These are phyloP conservation scores for Yamadazyma atlantica DNA, from an alignment of 1,139 yeast species.

Conservation along the genomic window DNA sequence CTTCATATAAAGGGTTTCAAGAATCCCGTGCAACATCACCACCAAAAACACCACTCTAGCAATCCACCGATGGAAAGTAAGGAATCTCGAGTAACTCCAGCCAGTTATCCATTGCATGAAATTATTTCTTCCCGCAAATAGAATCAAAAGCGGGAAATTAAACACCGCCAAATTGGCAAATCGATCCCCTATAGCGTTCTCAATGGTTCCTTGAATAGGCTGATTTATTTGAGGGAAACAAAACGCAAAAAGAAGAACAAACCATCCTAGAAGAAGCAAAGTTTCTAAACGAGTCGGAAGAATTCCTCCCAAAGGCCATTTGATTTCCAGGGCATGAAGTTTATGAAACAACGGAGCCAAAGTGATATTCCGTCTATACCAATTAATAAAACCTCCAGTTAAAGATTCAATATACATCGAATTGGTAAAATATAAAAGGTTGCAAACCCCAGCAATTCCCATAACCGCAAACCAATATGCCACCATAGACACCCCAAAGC, in stretches of 20 bases:
- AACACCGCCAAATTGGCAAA: conserved; percentile 23
- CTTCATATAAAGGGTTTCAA: conserved; percentile 17
- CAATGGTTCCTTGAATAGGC: conserved; percentile 12
- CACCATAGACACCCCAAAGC: conserved; percentile 19
- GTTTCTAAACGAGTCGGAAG: conserved; percentile 21
- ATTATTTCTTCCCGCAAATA: conserved; percentile 27
- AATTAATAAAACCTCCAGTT: conserved; percentile 10
- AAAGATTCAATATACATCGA: conserved; percentile 13
- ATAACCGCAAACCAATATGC: conserved; percentile 22
- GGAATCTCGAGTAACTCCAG: conserved; percentile 20
- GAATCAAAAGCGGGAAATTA: conserved; percentile 21
- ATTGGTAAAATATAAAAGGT: conserved; percentile 20
- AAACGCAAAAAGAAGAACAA: conserved; percentile 12
- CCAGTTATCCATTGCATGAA: conserved; percentile 27
- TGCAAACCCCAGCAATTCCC: conserved; percentile 17
- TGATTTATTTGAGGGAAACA: conserved; percentile 13
- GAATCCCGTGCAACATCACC: conserved; percentile 19
- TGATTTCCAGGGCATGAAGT: conserved; percentile 8
- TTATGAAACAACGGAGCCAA: conserved; percentile 22
- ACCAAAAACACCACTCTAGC: conserved; percentile 18
- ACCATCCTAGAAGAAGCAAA: conserved; percentile 12
- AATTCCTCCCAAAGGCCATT: conserved; percentile 7
- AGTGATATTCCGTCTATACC: conserved; percentile 10
- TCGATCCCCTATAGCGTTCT: conserved; percentile 15
- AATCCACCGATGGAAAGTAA: conserved; percentile 24